Evolutionary conservation across 129 eudicot species (phyloP), one percentile per base, ranked within the genome.

Genomic region (Arctium lappa): DNA sequence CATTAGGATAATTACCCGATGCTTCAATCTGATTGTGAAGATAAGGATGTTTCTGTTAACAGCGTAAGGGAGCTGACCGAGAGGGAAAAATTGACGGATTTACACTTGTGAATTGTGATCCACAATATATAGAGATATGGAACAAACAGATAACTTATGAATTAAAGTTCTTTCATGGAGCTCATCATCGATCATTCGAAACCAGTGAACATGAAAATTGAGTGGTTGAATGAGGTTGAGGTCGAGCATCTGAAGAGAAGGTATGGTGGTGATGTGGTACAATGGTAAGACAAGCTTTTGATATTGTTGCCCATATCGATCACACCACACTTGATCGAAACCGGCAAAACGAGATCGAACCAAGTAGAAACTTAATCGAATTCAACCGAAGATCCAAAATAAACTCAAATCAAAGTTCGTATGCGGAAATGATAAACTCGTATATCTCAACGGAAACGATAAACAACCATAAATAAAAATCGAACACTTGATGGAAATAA

Each of bases 41-140:
- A 75, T 85, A 89, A 89, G 79, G 87, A 68, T 2, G 39, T 79
- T 65, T 84, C 88, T 0, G 27, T 69, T n/a, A 75, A 6, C 9
- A 56, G 84, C 70, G 86, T 89, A 4, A 75, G 5, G 33, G 90
- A 89, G 36, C 72, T 87, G 60, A 81, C 87, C 0, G 88, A 89
- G 6, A 89, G 84, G 89, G 92, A 89, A 5, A 86, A 85, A 44
- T 36, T 84, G 0, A 65, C 82, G 0, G 87, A 87, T 22, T 89
- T 22, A 87, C 13, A 89, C 92, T 0, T 89, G 90, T 69, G 71
- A 87, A 22, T 22, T 22, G 27, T 22, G 27, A 22, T 42, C 90
- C 87, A 0, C 88, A 84, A 2, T 89, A 89, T 36, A 84, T 75
- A 15, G 8, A 44, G 2, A 42, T 32, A 1, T 89, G 92, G 92